Percentiles rank a stretch among this genome's conserved stretches.
These are phyloP conservation scores for Wickerhamiella musiphila DNA, from an alignment of 805 yeast species.

Conservation along the genomic window DNA sequence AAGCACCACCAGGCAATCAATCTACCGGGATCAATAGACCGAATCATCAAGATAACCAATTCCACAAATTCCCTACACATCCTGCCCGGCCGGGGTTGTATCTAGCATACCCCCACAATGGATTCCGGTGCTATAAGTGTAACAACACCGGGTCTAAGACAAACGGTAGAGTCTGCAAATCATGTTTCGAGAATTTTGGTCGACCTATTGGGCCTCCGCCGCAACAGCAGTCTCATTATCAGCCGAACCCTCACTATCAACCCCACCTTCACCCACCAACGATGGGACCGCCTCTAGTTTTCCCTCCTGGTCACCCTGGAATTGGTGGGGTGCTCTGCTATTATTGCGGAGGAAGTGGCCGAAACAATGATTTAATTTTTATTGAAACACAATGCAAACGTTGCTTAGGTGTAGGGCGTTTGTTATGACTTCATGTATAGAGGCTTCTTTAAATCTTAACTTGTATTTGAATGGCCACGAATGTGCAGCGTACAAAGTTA, in stretches of 20 bases:
- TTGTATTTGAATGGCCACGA: no score
- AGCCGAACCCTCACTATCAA: background rate
- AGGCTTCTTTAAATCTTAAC: background rate
- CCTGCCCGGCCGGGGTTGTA: constrained; percentile 5
- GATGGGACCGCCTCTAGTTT: constrained; percentile 21
- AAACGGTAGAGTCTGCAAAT: constrained; percentile 44
- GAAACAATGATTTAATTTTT: constrained; percentile 33
- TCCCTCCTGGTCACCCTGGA: constrained; percentile 61
- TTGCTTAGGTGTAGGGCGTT: constrained; percentile 42
- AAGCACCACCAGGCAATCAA: no score
- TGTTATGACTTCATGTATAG: constrained; percentile 4
- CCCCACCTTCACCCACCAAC: constrained; percentile 16
- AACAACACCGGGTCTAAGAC: constrained; percentile 52
- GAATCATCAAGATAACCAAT: background rate
- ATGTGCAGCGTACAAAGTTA: no score
- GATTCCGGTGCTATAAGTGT: constrained; percentile 48
- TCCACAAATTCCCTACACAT: background rate
- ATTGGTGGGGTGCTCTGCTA: constrained; percentile 63
- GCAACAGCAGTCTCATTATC: background rate
- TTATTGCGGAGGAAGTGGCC: constrained; percentile 50
- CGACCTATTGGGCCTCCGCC: constrained; percentile 4
- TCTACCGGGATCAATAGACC: background rate
- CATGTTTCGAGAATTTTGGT: constrained; percentile 45
- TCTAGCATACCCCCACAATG: constrained; percentile 49
- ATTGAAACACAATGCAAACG: constrained; percentile 46